These are phyloP conservation scores for Bruguiera parviflora DNA, from an alignment of 345 rosid genomes.

Conservation along the genomic window DNA sequence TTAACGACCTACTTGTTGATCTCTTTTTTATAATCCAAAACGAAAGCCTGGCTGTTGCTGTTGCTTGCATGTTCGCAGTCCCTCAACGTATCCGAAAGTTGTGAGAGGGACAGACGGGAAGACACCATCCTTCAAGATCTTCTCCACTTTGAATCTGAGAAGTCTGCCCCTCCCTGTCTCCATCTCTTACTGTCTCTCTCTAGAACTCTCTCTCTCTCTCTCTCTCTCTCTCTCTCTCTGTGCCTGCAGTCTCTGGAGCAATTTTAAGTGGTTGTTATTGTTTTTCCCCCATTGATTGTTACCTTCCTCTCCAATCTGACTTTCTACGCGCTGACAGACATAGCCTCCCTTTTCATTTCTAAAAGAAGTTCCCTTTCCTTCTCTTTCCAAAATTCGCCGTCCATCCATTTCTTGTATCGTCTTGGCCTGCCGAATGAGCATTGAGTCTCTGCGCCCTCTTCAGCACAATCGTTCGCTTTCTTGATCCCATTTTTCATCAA, in stretches of 20 bases:
- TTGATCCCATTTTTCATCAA: neutral
- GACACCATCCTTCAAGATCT: neutral
- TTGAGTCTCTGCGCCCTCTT: neutral
- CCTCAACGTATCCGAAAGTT: neutral
- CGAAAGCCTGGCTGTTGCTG: no score
- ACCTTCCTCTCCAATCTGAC: neutral
- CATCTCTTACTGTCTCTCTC: neutral
- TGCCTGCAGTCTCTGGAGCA: neutral
- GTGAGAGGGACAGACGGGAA: constrained; percentile 4
- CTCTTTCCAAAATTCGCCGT: neutral
- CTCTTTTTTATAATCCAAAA: no score
- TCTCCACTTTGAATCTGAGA: neutral
- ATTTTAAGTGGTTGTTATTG: constrained; percentile 12
- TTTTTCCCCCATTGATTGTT: neutral
- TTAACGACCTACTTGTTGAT: no score
- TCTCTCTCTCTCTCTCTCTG: neutral
- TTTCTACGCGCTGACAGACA: neutral
- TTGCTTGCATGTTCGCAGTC: no score
- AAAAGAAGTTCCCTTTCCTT: neutral
- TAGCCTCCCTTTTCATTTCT: neutral
- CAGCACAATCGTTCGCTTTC: neutral
- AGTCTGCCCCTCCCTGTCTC: neutral
- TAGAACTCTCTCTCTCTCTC: neutral
- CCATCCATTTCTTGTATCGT: neutral
- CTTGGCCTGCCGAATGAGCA: neutral